phyloP scores from a whole-genome alignment of 257 asterid species.

The Gentiana dahurica region DNA sequence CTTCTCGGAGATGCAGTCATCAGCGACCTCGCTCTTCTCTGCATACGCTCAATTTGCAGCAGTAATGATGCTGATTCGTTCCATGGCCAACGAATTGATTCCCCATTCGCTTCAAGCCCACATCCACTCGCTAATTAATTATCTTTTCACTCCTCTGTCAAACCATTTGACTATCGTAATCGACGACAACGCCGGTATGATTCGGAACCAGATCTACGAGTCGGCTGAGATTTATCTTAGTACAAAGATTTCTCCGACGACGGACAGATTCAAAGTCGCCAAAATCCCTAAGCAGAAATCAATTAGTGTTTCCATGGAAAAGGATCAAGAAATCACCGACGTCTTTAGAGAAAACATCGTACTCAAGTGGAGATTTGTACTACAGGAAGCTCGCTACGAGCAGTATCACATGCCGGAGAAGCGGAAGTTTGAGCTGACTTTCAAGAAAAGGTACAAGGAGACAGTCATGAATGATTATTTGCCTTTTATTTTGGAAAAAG shows the following conservation, averaged over 20 bases:
- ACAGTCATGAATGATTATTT: slow-evolving; percentile 38
- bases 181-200: slow-evolving; percentile 54
- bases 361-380: slow-evolving; percentile 46
- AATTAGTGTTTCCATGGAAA: slow-evolving; percentile 40
- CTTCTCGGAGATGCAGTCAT: slow-evolving; percentile 37
- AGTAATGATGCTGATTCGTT: slow-evolving; percentile 56
- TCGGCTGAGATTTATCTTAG: slow-evolving; percentile 64
- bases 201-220: slow-evolving; percentile 51
- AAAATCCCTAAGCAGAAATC: slow-evolving; percentile 40
- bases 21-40: slow-evolving; percentile 48
- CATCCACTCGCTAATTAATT: slow-evolving; percentile 19
- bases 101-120: slow-evolving; percentile 31
- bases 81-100: slow-evolving; percentile 45
- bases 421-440: slow-evolving; percentile 56
- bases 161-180: slow-evolving; percentile 41
- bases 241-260: slow-evolving; percentile 37
- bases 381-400: slow-evolving; percentile 28
- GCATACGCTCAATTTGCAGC: slow-evolving; percentile 78
- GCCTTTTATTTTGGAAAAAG: slow-evolving; percentile 41
- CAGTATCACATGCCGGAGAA: slow-evolving; percentile 21
- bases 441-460: slow-evolving; percentile 26
- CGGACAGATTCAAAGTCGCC: slow-evolving; percentile 40
- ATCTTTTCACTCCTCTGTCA: slow-evolving; percentile 19
- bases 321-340: slow-evolving; percentile 37
- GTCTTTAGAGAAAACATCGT: slow-evolving; percentile 11